These are phyloP conservation scores for Blumeria hordei DNA, from an alignment of 2,329 filamentous ascomycete genomes.

Conservation along the genomic window DNA sequence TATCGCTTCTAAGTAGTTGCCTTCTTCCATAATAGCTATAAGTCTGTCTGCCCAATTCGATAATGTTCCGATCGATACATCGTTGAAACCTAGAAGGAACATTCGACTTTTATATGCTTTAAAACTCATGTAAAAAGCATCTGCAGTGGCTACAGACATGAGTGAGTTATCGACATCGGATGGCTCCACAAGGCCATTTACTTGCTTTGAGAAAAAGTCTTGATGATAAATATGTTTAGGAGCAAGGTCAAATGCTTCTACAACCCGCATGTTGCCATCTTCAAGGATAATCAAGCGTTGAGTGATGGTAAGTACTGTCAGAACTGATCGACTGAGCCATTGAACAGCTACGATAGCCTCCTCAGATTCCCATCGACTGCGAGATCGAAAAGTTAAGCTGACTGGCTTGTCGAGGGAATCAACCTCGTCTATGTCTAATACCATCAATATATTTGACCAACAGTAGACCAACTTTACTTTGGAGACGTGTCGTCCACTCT, in stretches of 20 bases:
- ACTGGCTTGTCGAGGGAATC: conserved; percentile 50
- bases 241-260: conserved; percentile 79
- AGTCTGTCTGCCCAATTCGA: conserved; percentile 95
- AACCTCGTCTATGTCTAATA: conserved; percentile 66
- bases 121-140: conserved; percentile 97
- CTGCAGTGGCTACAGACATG: conserved; percentile 87
- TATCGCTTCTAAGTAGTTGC: conserved; percentile 87
- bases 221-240: conserved; percentile 81
- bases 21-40: conserved; percentile 82
- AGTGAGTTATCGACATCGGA: conserved; percentile 67
- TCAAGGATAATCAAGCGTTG: conserved; percentile 84
- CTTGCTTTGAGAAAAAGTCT: conserved; percentile 71
- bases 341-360: conserved; percentile 92
- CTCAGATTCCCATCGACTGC: conserved; percentile 78
- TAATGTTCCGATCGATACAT: conserved; percentile 69
- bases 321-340: conserved; percentile 83
- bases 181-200: conserved; percentile 67
- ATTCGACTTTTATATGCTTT: conserved; percentile 82
- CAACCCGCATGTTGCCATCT: conserved; percentile 70
- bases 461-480: conserved; percentile 85
- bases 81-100: conserved; percentile 83
- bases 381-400: conserved; percentile 52
- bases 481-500: conserved; percentile 43
- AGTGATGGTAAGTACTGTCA: conserved; percentile 80
- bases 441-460: conserved; percentile 93